A percentile compares a stretch with the other conserved stretches of the same genome.
Evolutionary conservation across 805 yeast genomes (phyloP).

Genomic region (Kodamaea sagamina): DNA sequence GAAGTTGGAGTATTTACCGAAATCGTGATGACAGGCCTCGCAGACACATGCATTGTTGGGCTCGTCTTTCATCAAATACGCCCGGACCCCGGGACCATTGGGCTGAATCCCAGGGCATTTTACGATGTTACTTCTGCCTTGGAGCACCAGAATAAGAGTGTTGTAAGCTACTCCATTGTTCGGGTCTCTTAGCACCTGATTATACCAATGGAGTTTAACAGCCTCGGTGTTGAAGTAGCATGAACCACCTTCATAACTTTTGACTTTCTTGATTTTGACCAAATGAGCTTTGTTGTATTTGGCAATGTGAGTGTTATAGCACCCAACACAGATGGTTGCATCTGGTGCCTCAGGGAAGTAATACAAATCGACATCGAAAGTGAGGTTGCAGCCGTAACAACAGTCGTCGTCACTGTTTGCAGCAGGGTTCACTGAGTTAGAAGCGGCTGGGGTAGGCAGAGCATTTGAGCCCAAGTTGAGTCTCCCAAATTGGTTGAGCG

Average conservation of each 20-base stretch:
- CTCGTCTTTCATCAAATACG: neutral
- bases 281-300: neutral
- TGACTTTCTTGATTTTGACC: neutral
- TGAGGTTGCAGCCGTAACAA: neutral
- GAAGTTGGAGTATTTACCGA: constrained; percentile 5
- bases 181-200: neutral
- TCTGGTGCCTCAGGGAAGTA: constrained; percentile 1
- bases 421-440: too few species aligned
- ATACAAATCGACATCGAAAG: neutral
- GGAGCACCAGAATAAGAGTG: neutral
- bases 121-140: neutral
- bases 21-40: constrained; percentile 1
- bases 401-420: neutral
- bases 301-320: constrained; percentile 1
- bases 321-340: constrained; percentile 2
- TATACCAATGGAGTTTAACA: constrained; percentile 3
- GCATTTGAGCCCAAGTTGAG: too few species aligned
- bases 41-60: neutral
- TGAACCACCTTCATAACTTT: neutral
- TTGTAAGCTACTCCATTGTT: neutral
- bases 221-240: constrained; percentile 3
- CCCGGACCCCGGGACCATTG: neutral
- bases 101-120: neutral
- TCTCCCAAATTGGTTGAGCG: too few species aligned
- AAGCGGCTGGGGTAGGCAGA: too few species aligned